These are phyloP conservation scores for Pythium angustatum DNA, from an alignment of 352 stramenopile species.

Conservation along the genomic window DNA sequence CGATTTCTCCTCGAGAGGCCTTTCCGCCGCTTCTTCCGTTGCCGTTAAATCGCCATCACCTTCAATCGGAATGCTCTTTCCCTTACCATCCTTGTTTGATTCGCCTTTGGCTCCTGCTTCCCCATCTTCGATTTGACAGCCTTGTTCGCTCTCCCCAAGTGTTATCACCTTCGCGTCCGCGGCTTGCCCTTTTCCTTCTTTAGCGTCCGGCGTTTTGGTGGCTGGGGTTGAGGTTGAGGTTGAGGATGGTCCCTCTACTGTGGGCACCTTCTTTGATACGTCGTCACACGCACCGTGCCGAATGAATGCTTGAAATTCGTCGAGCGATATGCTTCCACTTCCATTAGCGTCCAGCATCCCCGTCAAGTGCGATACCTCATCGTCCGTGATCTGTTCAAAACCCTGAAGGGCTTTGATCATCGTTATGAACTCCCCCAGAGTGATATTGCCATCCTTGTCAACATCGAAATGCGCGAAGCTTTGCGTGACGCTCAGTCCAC, in stretches of 20 bases:
- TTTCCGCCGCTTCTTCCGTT: not conserved
- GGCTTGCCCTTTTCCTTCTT: no score
- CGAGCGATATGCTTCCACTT: constrained; percentile 52
- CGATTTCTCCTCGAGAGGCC: no score
- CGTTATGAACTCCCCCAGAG: constrained; percentile 46
- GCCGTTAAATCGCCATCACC: no score
- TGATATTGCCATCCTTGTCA: constrained; percentile 45
- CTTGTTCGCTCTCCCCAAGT: no score
- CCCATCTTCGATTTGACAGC: no score
- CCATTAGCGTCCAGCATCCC: constrained; percentile 52
- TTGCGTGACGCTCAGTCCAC: constrained; percentile 28
- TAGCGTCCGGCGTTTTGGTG: no score
- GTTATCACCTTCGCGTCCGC: no score
- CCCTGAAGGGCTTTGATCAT: constrained; percentile 48
- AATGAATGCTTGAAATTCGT: constrained; percentile 56
- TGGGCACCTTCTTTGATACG: not conserved
- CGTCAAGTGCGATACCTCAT: constrained; percentile 42
- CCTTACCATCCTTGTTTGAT: no score
- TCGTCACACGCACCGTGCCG: not conserved
- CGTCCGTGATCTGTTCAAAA: constrained; percentile 39
- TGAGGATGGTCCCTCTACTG: no score
- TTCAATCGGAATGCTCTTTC: no score
- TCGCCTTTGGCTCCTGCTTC: no score
- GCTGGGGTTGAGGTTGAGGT: no score
- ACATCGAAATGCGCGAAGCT: constrained; percentile 45